These are phyloP conservation scores for Sugiyamaella sp. DNA, from an alignment of 1,139 yeast species.

Conservation along the genomic window DNA sequence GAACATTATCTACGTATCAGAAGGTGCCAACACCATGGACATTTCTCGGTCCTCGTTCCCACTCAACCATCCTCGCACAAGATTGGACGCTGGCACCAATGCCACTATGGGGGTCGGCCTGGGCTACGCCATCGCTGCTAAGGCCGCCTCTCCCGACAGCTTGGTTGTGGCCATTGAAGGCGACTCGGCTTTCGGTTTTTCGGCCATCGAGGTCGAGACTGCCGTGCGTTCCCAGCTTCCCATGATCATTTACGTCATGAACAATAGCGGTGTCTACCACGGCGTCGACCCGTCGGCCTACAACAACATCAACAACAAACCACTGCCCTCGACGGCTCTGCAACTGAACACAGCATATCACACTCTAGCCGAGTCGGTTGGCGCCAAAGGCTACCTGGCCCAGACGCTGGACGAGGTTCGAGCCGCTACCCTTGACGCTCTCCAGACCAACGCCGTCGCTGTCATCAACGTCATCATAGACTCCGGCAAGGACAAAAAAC, in stretches of 20 bases:
- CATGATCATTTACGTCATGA: conserved; percentile 61
- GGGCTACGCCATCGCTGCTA: conserved; percentile 67
- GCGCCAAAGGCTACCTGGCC: conserved; percentile 56
- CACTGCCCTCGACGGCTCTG: conserved; percentile 60
- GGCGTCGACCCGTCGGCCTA: conserved; percentile 50
- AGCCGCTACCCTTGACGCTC: conserved; percentile 47
- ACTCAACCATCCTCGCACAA: conserved; percentile 52
- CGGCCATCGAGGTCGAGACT: conserved; percentile 67
- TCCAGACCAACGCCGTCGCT: conserved; percentile 45
- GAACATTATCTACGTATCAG: conserved; percentile 52
- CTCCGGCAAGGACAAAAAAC: conserved; percentile 55
- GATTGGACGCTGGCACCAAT: conserved; percentile 70
- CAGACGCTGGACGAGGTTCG: conserved; percentile 47
- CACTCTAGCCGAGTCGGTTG: conserved; percentile 54
- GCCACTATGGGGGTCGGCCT: conserved; percentile 74
- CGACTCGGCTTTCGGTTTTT: conserved; percentile 73
- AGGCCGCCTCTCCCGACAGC: conserved; percentile 49
- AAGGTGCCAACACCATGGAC: conserved; percentile 76
- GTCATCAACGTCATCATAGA: conserved; percentile 62
- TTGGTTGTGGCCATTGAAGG: conserved; percentile 64
- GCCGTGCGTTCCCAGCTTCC: conserved; percentile 57
- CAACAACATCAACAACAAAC: conserved; percentile 32
- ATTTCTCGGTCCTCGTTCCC: conserved; percentile 62
- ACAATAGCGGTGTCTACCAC: conserved; percentile 68
- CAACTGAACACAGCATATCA: conserved; percentile 59